Percentiles rank a stretch among this genome's conserved stretches.
Conservation (phyloP, 2,329 filamentous ascomycete genomes). For the Penicillium expansum region DNA sequence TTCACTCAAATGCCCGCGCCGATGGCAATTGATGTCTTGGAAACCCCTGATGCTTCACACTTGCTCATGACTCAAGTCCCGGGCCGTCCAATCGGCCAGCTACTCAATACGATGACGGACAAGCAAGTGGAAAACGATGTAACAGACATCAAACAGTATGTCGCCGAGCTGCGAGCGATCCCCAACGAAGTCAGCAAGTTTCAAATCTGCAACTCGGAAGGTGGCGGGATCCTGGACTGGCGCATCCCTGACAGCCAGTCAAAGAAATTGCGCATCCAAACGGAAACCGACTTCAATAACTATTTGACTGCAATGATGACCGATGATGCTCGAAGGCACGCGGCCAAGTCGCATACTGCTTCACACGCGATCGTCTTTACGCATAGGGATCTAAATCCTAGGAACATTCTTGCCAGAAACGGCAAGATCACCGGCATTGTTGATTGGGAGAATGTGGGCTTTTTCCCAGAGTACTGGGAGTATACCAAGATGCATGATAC, state of each 20-base stretch:
- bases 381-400: no score
- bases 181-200: not conserved
- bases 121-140: not conserved
- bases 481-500: no score
- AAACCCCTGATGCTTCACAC: not conserved
- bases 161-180: not conserved
- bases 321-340: not conserved
- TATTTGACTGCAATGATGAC: not conserved
- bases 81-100: not conserved
- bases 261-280: not conserved
- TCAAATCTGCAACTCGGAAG: not conserved
- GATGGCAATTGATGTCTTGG: not conserved
- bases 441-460: no score
- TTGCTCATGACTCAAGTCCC: not conserved
- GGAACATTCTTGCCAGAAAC: no score
- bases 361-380: no score
- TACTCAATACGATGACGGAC: not conserved
- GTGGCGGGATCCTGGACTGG: not conserved
- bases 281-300: not conserved
- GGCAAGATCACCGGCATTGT: no score
- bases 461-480: no score
- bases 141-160: not conserved
- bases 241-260: not conserved
- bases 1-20: not conserved
- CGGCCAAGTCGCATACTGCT: not conserved